A percentile compares a stretch with the other conserved stretches of the same genome.
Evolutionary conservation across 2,329 filamentous ascomycete species (phyloP).

Genomic region (Fusarium coffeatum): DNA sequence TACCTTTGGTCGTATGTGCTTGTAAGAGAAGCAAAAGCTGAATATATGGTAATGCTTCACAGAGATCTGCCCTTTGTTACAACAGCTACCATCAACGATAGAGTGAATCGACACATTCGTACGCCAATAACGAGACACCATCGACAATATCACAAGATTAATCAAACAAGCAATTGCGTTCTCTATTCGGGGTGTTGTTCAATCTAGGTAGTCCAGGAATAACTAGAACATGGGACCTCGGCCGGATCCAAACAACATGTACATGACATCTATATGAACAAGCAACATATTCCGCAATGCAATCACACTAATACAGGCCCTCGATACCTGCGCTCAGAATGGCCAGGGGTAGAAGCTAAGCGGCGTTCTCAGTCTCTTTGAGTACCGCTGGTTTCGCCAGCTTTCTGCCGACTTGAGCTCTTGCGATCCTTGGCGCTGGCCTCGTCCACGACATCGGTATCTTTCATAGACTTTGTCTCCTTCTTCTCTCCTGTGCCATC

Average conservation of each 20-base stretch:
- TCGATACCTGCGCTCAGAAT: not conserved
- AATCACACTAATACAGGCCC: not conserved
- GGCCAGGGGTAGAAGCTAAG: not conserved
- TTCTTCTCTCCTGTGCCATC: no score
- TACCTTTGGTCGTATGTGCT: not conserved
- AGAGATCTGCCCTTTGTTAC: not conserved
- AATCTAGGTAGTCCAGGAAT: not conserved
- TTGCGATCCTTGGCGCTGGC: not conserved
- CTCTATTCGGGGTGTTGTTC: not conserved
- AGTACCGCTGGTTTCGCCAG: not conserved
- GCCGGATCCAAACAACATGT: not conserved
- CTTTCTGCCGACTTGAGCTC: not conserved
- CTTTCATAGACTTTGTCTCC: not conserved
- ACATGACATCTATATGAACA: not conserved
- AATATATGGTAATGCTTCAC: rapidly evolving
- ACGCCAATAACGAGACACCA: not conserved
- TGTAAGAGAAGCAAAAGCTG: rapidly evolving
- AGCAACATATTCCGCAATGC: not conserved
- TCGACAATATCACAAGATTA: not conserved
- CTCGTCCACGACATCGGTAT: not conserved
- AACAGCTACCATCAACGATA: not conserved
- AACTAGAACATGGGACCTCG: not conserved
- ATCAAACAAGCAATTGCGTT: not conserved
- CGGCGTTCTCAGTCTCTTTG: not conserved
- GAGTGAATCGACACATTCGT: not conserved